Evolutionary conservation across 805 yeast species (phyloP), one percentile per base, ranked within the genome.

Genomic region (Monosporozyma servazzii): DNA sequence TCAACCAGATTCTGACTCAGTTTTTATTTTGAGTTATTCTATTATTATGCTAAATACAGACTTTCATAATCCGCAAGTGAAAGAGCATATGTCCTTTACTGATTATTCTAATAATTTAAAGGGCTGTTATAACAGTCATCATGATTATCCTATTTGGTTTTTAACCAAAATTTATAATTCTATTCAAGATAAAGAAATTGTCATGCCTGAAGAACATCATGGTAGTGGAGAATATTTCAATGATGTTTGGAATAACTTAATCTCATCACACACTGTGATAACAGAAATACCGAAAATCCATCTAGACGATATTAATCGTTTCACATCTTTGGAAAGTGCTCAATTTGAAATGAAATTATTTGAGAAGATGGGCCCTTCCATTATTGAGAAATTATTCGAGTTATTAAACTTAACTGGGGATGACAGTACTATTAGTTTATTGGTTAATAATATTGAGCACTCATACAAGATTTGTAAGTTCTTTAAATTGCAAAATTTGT

Each of bases 171-270:
- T 91, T 27, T 93, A 86, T 66, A 71, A 76, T 25, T 85, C 95
- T 1, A 90, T 93, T 51, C 76, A 80, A 54, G 87, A 84, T 50
- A 79, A 85, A 49, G 99, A 93, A 67, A 93, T 93, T 55, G 88
- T 93, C 45, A 87, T 95, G 90, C 98, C 99, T 0, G 98, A 93
- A 60, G 99, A 93, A 62, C 97, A 91, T 60, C 95, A 88, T 64
- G 93, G 91, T 11, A 87, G 89, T 11, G 86, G 88, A 25, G 88
- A 86, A 63, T 85, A 96, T 82, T 91, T 90, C 67, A 97, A 90
- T 63, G 91, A 86, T 61, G 72, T 79, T 21, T 86, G 95, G 95
- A 82, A 83, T 58, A 81, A 84, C 52, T 65, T 86, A 54, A 77
- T 86, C 40, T 69, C 70, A 21, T 64, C 70, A 1, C 68, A 73